Base-by-base conservation (phyloP, 1,284 basidiomycete species). In the Mycena sp. region DNA sequence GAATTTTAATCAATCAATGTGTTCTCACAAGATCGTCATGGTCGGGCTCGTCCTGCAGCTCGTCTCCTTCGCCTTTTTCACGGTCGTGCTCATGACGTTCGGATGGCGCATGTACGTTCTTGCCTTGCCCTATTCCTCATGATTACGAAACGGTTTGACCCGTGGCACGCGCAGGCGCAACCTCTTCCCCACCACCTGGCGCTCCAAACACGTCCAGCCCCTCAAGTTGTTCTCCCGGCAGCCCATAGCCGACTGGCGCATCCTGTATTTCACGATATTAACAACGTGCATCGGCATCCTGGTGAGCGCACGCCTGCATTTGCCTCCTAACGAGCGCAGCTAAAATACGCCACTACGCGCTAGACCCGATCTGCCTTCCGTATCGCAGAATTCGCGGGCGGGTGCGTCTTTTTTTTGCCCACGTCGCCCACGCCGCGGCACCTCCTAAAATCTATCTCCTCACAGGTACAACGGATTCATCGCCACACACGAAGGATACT, bases 401-500 rank as follows among this genome's bases (percentile, higher is more conserved):
- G 67, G 59, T 67, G 29, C 17, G 65, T 49, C 32, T 26, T 1
- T 17, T 19, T 17, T n/a, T 25, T 23, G 6, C 21, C 6, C 19
- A 21, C 6, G 3, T 19, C 28, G 6, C 26, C 23, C 6, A 0
- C 3, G 21, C 12, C 2, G 6, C 6, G 3, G 26, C 6, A 10
- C 17, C 26, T 58, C 1, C 50, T 35, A 17, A n/a, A n/a, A n/a
- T n/a, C 9, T 2, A 6, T 37, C 4, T 38, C 25, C 25, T 16
- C 21, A 6, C 35, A 63, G 61, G 26, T 61, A 52, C 38, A 35
- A 5, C n/a, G 68, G 68, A 14, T 59, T 5, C 48, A 16, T 69
- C 37, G 19, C 63, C 2, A 52, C 46, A 0, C 68, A 69, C 48
- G 68, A 69, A 40, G 68, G 61, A 0, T 67, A 63, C 52, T 69